Evolutionary conservation across 345 rosid species (phyloP).

Genomic region (Brassica rapa): DNA sequence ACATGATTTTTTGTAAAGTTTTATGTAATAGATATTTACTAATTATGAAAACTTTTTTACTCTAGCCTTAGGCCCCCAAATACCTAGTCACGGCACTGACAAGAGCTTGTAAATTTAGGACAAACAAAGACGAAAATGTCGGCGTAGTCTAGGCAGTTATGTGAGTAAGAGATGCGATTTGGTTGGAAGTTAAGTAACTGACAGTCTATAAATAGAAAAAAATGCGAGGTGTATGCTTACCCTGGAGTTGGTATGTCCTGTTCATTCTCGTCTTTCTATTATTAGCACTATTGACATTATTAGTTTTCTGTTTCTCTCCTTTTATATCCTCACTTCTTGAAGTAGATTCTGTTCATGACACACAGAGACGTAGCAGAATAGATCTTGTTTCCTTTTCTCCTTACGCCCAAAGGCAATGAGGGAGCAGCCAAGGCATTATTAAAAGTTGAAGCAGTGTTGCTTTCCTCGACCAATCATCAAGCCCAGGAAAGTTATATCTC

Average conservation of each 20-base stretch:
- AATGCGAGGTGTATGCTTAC: slow-evolving; percentile 37
- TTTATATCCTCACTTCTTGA: slow-evolving; percentile 25
- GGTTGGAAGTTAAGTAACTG: slow-evolving; percentile 41
- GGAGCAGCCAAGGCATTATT: slow-evolving; percentile 25
- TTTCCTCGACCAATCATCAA: slow-evolving; percentile 21
- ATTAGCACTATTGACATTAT: slow-evolving; percentile 25
- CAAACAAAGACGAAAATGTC: neutral
- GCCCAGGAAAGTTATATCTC: neutral
- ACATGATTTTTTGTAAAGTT: too few species aligned
- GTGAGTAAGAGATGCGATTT: slow-evolving; percentile 26
- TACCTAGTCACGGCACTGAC: neutral
- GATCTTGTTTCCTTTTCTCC: slow-evolving; percentile 12
- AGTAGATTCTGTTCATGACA: slow-evolving; percentile 25
- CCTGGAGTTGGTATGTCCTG: slow-evolving; percentile 38
- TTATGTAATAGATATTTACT: too few species aligned
- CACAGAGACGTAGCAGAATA: neutral
- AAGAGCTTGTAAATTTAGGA: slow-evolving; percentile 27
- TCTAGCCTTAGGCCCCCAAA: too few species aligned
- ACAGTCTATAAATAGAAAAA: slow-evolving; percentile 26
- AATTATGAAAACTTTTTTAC: too few species aligned
- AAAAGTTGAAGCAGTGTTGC: slow-evolving; percentile 19
- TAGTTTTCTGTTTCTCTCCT: slow-evolving; percentile 28
- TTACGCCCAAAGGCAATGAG: slow-evolving; percentile 10
- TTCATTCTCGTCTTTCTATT: slow-evolving; percentile 30
- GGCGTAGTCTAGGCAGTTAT: slow-evolving; percentile 12